Evolutionary conservation across 2,329 filamentous ascomycete genomes (phyloP).

Genomic region (Cladosporium sp.): DNA sequence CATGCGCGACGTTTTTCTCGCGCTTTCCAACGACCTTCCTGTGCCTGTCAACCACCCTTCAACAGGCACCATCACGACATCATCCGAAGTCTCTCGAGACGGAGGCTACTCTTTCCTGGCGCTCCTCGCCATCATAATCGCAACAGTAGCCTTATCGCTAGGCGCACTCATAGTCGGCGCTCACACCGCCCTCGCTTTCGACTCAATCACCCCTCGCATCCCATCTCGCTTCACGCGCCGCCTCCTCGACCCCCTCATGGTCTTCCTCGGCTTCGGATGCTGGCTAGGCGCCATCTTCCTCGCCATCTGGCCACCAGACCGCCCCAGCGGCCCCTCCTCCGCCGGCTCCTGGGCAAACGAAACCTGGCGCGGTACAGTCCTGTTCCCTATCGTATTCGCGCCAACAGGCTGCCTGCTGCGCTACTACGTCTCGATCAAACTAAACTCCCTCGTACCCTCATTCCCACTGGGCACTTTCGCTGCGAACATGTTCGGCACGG

Average conservation of each 20-base stretch:
- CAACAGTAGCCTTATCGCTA: slow-evolving; percentile 70
- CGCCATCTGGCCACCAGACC: slow-evolving; percentile 68
- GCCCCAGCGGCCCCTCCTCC: slow-evolving; percentile 37
- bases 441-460: slow-evolving; percentile 67
- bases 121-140: slow-evolving; percentile 71
- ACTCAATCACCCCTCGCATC: slow-evolving; percentile 62
- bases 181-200: slow-evolving; percentile 69
- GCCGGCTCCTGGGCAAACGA: slow-evolving; percentile 40
- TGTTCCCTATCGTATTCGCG: slow-evolving; percentile 80
- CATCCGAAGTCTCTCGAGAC: slow-evolving; percentile 52
- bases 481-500: slow-evolving; percentile 78
- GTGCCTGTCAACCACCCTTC: slow-evolving; percentile 49
- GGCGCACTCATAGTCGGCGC: slow-evolving; percentile 70
- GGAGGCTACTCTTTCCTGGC: slow-evolving; percentile 84
- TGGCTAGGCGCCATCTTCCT: slow-evolving; percentile 80
- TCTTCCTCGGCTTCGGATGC: slow-evolving; percentile 68
- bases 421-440: slow-evolving; percentile 68
- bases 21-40: slow-evolving; percentile 72
- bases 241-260: slow-evolving; percentile 63
- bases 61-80: slow-evolving; percentile 30
- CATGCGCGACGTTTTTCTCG: slow-evolving; percentile 76
- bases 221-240: slow-evolving; percentile 59
- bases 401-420: slow-evolving; percentile 75
- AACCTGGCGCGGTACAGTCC: slow-evolving; percentile 72
- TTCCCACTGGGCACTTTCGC: slow-evolving; percentile 87